Percentiles rank a stretch among this genome's conserved stretches.
Conservation (phyloP, 192 early-diverging fungal species). For the Funneliformis mosseae region DNA sequence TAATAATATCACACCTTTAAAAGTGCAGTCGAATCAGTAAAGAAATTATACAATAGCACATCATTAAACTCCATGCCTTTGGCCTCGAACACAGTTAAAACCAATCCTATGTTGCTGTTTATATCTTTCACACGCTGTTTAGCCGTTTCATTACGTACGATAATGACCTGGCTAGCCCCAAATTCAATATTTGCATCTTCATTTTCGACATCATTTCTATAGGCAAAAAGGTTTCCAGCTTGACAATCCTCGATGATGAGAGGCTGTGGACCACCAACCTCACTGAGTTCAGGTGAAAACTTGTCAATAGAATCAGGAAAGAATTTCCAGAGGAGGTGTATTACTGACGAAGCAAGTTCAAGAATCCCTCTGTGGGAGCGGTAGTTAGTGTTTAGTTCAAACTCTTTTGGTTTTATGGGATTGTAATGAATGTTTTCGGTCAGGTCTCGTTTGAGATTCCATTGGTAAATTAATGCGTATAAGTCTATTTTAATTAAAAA, state of each 20-base stretch:
- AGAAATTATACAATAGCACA: constrained; percentile 31
- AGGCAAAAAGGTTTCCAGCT: too few species aligned
- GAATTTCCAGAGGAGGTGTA: too few species aligned
- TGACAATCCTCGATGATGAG: too few species aligned
- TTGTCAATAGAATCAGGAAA: too few species aligned
- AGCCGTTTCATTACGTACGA: too few species aligned
- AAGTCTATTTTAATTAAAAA: not conserved
- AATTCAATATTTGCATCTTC: constrained; percentile 5
- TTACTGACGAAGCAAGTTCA: not conserved
- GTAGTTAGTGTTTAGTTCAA: too few species aligned
- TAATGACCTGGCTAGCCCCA: not conserved
- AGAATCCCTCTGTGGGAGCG: not conserved
- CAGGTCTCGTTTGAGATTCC: not conserved
- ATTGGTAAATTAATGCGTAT: not conserved
- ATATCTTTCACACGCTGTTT: not conserved
- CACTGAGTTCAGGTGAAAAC: too few species aligned
- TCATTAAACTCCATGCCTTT: constrained; percentile 32
- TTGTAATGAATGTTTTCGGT: too few species aligned
- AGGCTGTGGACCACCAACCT: too few species aligned
- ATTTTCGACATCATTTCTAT: not conserved
- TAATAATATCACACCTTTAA: not conserved
- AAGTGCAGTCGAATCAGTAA: constrained; percentile 8
- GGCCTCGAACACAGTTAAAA: constrained; percentile 14
- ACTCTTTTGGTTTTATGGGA: too few species aligned
- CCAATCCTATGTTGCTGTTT: not conserved